Base-by-base conservation (phyloP, 495 filamentous ascomycete genomes). In the Tuber brumale region DNA sequence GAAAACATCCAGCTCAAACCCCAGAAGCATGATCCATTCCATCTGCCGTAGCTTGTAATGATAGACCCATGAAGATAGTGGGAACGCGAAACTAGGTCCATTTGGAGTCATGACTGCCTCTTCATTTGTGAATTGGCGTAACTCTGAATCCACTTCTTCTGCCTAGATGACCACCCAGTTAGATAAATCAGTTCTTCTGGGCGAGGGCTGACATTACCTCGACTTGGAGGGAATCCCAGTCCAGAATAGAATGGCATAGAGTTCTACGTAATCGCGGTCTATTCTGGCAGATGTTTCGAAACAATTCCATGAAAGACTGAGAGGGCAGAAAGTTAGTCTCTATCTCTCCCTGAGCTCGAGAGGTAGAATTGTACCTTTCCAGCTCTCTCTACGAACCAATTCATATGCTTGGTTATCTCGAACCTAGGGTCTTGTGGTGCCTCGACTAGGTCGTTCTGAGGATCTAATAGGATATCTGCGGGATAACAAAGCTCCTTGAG, bases 1-100 rank as follows among this genome's bases (percentile, higher is more conserved):
- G 82, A 98, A 98, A 41, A 97, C 89, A 14, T 94, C 90, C 27
- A 97, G 90, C 83, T 98, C 95, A 82, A 99, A 97, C n/a, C 95
- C 95, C 73, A 97, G 90, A 83, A 97, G 93, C 19, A 97, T 87
- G 70, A 95, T 91, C 86, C 91, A 92, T 76, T 94, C 91, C 88
- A 97, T 92, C 79, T 95, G 90, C 14, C 87, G 89, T 3, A 97
- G 87, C 83, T 97, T 98, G 81, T 97, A 92, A 73, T 93, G 89
- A 82, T 95, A 95, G 0, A 90, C 89, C 95, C 95, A 99, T 9
- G 91, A 92, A 8, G 92, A 93, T 2, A 99, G 87, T 0, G 94
- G 93, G 80, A 90, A 92, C 0, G 88, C 88, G 81, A 86, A 91
- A 19, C 87, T 86, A 31, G 86, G 83, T 42, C 85, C 83, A 35